Evolutionary conservation across 345 rosid genomes (phyloP).

Genomic region (Eucalyptus viminalis): DNA sequence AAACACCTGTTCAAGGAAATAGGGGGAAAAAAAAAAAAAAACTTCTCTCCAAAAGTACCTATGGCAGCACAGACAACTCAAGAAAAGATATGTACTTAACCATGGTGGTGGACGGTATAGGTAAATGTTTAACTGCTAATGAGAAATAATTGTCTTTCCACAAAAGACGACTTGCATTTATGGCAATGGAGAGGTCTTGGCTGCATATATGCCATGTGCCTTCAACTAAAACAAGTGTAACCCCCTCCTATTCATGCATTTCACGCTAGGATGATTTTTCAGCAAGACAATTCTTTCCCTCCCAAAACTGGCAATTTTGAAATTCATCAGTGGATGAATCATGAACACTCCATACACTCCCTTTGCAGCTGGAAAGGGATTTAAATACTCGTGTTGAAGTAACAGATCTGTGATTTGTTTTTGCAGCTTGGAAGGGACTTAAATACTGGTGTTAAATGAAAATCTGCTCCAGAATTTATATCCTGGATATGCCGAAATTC

Average conservation of each 20-base stretch:
- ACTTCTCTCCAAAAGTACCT: not conserved
- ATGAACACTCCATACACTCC: not conserved
- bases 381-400: not conserved
- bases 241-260: not conserved
- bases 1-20: not conserved
- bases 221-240: not conserved
- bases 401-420: not conserved
- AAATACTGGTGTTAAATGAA: not conserved
- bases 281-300: not conserved
- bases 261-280: not conserved
- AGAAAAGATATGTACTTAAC: not conserved
- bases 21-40: not conserved
- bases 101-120: not conserved
- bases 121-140: not conserved
- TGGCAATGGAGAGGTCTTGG: not conserved
- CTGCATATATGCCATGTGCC: not conserved
- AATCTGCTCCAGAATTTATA: not conserved
- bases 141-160: not conserved
- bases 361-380: not conserved
- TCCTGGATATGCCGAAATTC: not conserved
- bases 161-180: not conserved
- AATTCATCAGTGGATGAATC: not conserved
- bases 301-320: not conserved
- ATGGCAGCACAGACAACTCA: not conserved
- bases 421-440: not conserved